Evolutionary conservation across 2,329 filamentous ascomycete genomes (phyloP).

Genomic region (Fusarium dimerum): DNA sequence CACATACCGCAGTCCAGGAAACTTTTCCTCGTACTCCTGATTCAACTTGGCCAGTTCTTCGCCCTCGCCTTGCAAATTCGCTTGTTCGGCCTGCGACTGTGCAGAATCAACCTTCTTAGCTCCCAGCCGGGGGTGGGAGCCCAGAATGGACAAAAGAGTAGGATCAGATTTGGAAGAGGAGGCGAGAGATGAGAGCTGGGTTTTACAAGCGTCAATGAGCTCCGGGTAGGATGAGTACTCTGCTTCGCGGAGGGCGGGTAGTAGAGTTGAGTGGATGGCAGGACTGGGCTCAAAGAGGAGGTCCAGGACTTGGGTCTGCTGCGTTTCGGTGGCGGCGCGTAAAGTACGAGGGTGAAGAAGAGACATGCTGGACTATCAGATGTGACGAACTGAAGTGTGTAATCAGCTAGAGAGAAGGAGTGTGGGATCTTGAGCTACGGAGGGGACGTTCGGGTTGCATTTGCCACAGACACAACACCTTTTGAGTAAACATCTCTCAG

Average conservation of each 20-base stretch:
- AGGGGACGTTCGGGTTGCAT: too few relatives aligned
- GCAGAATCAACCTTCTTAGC: conserved; percentile 80
- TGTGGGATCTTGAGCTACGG: too few relatives aligned
- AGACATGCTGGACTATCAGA: conserved; percentile 19
- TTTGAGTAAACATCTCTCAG: too few relatives aligned
- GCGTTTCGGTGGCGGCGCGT: conserved; percentile 52
- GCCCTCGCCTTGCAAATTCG: conserved; percentile 64
- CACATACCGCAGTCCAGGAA: conserved; percentile 84
- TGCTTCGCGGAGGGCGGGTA: conserved; percentile 61
- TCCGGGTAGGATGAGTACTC: conserved; percentile 67
- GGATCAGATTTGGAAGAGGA: conserved; percentile 50
- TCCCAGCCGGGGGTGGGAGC: conserved; percentile 81
- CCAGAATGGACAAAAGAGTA: conserved; percentile 71
- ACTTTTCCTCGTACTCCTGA: conserved; percentile 73
- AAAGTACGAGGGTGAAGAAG: conserved; percentile 62
- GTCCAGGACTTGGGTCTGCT: conserved; percentile 65
- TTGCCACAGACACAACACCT: too few relatives aligned
- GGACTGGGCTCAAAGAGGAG: conserved; percentile 82
- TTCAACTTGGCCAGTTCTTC: conserved; percentile 70
- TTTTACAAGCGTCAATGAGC: conserved; percentile 67
- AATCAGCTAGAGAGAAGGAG: not conserved
- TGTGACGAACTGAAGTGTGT: not conserved
- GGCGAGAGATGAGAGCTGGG: conserved; percentile 62
- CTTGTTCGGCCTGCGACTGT: conserved; percentile 80
- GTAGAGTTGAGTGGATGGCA: conserved; percentile 70